Base-by-base conservation (phyloP, 352 stramenopile species). In the Globisporangium lucens region DNA sequence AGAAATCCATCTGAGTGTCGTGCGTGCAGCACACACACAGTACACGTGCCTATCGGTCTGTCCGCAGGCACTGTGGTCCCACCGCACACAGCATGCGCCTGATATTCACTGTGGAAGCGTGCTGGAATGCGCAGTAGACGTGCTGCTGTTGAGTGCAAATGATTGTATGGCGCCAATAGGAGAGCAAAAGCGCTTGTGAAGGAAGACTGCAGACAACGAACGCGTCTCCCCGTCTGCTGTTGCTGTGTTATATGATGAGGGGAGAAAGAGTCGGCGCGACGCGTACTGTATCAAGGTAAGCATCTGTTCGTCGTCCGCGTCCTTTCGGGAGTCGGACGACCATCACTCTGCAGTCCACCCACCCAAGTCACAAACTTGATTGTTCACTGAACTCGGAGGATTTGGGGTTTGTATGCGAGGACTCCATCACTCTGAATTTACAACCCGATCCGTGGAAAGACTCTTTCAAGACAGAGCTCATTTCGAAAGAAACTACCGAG, bases 261-360 rank as follows among this genome's bases (percentile, higher is more conserved):
- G 5, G 38, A 15, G 52, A 57, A 24, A 58, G 52, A 58, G 52
- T 58, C 52, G 33, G 52, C 24, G 22, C 5, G 51, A 12, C 4
- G 41, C 8, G 6, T 13, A 4, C 24, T 33, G 5, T 33, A 33
- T 3, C 30, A 33, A 33, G 3, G 30, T 33, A 33, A 35, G 9
- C 53, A 43, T 17, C 53, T 60, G 53, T 43, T 60, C 29, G 29
- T 24, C 17, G 27, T 22, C 53, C 29, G 29, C 29, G 53, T 43
- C 53, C 53, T 60, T 60, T 60, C 53, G 29, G 53, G 29, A 29
- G 53, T 27, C 15, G 53, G 53, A 27, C 17, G 29, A 60, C 29
- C 53, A 60, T 43, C 29, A 60, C 29, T 60, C 53, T 43, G 29
- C 29, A 41, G 6, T 20, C 29, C 27, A 8, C 10, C 17, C 20